Evolutionary conservation across 495 filamentous ascomycete species (phyloP).

Genomic region (Aspergillus conjunctus): DNA sequence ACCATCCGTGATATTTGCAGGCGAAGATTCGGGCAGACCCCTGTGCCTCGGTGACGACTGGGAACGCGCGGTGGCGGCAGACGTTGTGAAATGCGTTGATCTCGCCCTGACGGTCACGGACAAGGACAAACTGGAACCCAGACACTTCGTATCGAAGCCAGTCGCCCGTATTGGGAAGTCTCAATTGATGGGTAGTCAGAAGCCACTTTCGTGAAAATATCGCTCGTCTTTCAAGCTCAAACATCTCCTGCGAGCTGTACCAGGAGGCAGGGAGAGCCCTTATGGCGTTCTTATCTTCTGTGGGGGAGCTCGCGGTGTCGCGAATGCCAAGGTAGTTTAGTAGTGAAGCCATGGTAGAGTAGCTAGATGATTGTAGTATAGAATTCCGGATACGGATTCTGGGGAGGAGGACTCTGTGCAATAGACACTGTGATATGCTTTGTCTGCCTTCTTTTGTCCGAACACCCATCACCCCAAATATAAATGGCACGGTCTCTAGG

Average conservation of each 20-base stretch:
- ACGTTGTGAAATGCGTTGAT: slow-evolving; percentile 64
- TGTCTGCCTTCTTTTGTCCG: too few species aligned
- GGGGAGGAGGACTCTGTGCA: too few species aligned
- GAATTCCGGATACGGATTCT: background rate
- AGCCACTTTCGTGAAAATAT: slow-evolving; percentile 58
- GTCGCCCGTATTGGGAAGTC: slow-evolving; percentile 52
- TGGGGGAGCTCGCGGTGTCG: slow-evolving; percentile 13
- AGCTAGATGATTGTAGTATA: background rate
- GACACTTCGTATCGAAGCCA: slow-evolving; percentile 50
- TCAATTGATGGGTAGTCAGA: slow-evolving; percentile 51
- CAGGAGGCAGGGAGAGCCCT: slow-evolving; percentile 50
- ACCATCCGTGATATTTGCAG: slow-evolving; percentile 65
- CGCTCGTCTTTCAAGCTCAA: slow-evolving; percentile 54
- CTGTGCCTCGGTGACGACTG: slow-evolving; percentile 51
- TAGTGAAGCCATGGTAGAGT: slow-evolving; percentile 8
- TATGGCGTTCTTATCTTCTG: slow-evolving; percentile 22
- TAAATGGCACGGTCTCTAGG: too few species aligned
- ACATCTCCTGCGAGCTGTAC: slow-evolving; percentile 54
- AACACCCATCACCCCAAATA: too few species aligned
- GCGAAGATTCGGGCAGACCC: slow-evolving; percentile 54
- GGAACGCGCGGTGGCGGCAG: slow-evolving; percentile 60
- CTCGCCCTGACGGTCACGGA: slow-evolving; percentile 48
- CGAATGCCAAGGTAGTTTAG: slow-evolving; percentile 33
- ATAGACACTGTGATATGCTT: too few species aligned
- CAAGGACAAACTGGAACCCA: slow-evolving; percentile 52